phyloP scores from a whole-genome alignment of 768 basidiomycete species.

The Podaxis carcinomalis region DNA sequence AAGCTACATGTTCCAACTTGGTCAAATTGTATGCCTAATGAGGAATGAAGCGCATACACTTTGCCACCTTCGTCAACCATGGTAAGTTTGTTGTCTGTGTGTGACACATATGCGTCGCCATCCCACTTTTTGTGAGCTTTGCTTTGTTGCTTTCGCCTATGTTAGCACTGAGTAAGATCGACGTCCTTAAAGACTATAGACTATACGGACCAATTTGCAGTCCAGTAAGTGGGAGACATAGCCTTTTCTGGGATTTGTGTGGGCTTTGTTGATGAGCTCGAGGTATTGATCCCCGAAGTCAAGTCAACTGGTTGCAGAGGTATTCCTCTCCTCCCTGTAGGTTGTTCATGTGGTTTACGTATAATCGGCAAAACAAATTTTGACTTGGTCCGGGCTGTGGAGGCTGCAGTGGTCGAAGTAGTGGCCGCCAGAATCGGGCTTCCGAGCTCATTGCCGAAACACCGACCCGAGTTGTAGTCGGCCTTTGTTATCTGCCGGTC shows the following conservation, averaged over 20 bases:
- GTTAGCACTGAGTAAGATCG: conserved; percentile 3
- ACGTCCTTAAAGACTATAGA: background rate
- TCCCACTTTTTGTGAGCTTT: conserved; percentile 90
- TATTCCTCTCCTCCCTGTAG: background rate
- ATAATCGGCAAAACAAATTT: conserved; percentile 23
- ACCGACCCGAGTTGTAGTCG: conserved; percentile 62
- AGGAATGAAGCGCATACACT: conserved; percentile 38
- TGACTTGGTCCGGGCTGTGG: conserved; percentile 17
- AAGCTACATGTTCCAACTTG: conserved; percentile 33
- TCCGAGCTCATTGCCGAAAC: conserved; percentile 40
- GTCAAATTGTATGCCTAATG: background rate
- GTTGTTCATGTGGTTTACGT: background rate
- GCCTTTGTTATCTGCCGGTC: conserved; percentile 50
- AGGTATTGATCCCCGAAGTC: conserved; percentile 1
- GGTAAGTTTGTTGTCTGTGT: conserved; percentile 43
- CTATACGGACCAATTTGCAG: conserved; percentile 57
- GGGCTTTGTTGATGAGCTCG: conserved; percentile 6
- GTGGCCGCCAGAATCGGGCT: conserved; percentile 4
- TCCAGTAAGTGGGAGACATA: conserved; percentile 41
- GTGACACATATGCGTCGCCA: conserved; percentile 64
- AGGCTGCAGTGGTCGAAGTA: conserved; percentile 17
- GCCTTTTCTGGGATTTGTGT: conserved; percentile 20
- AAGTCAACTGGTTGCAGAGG: conserved; percentile 5
- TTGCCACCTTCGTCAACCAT: conserved; percentile 71
- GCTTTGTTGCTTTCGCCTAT: conserved; percentile 66